phyloP scores from a whole-genome alignment of 805 yeast genomes.

The Torulaspora microellipsoides region DNA sequence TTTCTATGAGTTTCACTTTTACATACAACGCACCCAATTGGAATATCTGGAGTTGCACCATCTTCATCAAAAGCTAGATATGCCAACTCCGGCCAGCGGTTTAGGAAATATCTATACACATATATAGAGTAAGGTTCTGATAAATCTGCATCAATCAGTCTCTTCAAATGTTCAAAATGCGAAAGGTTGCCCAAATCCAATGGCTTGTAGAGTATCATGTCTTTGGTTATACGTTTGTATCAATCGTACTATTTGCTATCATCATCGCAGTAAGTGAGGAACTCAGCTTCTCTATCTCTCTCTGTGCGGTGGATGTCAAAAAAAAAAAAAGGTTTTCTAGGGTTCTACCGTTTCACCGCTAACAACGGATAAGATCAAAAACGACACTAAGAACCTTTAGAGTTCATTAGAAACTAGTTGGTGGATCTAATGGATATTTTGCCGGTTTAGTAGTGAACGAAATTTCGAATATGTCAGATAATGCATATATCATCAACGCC shows the following conservation, averaged over 20 bases:
- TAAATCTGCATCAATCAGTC: slow-evolving; percentile 64
- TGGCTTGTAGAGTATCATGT: slow-evolving; percentile 20
- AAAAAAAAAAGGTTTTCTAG: not conserved
- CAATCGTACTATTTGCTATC: not conserved
- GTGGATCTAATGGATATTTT: not conserved
- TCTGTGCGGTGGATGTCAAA: too few species aligned
- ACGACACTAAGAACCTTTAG: too few species aligned
- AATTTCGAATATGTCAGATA: slow-evolving; percentile 10
- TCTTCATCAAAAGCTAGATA: slow-evolving; percentile 48
- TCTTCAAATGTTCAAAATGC: slow-evolving; percentile 47
- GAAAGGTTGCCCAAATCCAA: slow-evolving; percentile 24
- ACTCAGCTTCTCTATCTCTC: too few species aligned
- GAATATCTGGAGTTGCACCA: slow-evolving; percentile 25
- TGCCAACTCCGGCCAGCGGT: slow-evolving; percentile 87
- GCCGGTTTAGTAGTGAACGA: not conserved
- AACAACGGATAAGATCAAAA: too few species aligned
- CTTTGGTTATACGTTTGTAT: not conserved
- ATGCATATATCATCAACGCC: slow-evolving; percentile 35
- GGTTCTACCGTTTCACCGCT: too few species aligned
- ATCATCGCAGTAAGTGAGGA: too few species aligned
- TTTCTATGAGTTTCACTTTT: slow-evolving; percentile 74
- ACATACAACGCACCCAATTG: slow-evolving; percentile 82
- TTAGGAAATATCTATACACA: slow-evolving; percentile 85
- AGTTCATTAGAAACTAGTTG: not conserved
- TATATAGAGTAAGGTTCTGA: slow-evolving; percentile 94